Percentiles rank a stretch among this genome's conserved stretches.
phyloP scores from a whole-genome alignment of 2,329 filamentous ascomycete species.

The Cercospora zeina region DNA sequence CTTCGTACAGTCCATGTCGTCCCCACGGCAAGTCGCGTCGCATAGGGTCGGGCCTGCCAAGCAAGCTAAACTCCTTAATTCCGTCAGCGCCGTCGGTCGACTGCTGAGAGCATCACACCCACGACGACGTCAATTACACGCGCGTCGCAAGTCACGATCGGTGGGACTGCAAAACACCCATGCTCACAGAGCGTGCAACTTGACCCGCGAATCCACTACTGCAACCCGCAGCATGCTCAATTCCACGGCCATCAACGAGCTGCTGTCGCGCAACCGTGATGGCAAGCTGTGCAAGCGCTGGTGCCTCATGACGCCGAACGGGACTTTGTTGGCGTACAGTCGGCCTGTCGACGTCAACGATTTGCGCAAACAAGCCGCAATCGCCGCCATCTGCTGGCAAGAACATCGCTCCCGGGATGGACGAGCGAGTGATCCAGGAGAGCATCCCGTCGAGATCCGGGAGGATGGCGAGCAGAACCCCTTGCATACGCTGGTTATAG shows the following conservation, averaged over 20 bases:
- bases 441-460: conserved; percentile 27
- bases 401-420: conserved; percentile 39
- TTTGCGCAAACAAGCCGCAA: conserved; percentile 52
- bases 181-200: not conserved
- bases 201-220: not conserved
- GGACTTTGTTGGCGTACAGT: conserved; percentile 53
- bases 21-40: not conserved
- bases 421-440: conserved; percentile 18
- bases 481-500: conserved; percentile 50
- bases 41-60: not conserved
- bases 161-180: not conserved
- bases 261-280: conserved; percentile 48
- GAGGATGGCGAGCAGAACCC: conserved; percentile 24
- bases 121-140: not conserved
- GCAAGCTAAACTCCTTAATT: not conserved
- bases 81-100: not conserved
- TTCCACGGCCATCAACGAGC: conserved; percentile 46
- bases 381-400: conserved; percentile 54
- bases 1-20: not conserved
- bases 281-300: conserved; percentile 47
- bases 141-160: not conserved
- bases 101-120: not conserved
- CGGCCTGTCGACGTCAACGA: conserved; percentile 52
- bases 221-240: conserved; percentile 45
- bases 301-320: conserved; percentile 54